Evolutionary conservation across 805 yeast genomes (phyloP), one percentile per base, ranked within the genome.

Genomic region (Barnettozyma californica): DNA sequence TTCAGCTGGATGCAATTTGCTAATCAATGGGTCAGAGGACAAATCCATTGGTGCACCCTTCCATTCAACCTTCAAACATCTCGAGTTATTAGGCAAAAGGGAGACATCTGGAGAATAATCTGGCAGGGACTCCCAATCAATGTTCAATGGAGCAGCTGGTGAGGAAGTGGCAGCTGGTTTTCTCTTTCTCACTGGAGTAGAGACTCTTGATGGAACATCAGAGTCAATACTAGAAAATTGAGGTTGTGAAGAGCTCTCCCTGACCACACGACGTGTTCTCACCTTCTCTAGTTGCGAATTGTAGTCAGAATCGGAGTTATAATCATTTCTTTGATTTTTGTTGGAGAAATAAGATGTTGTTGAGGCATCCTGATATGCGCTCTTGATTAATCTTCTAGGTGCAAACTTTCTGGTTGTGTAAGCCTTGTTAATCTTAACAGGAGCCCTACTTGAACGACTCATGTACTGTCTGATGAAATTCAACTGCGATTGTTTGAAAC

Each of bases 11-110:
- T 92, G 97, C 55, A 94, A 74, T 58, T 83, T 76, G 42, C 69
- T 69, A 44, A 77, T 67, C 56, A 87, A 76, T 19, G 96, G 95
- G 67, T 94, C 98, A 29, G 67, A 60, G 16, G 84, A 74, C 48
- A 92, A 75, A 65, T 87, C 95, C 97, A 92, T 90, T 34, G 97
- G 95, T 59, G 90, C 95, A 10, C 98, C 99, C 70, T 91, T 92
- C 99, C 99, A 92, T 66, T 92, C 98, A 33, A 95, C 87, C 62
- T 84, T 84, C 57, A 91, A 73, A 55, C 88, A 81, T 68, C 84
- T 82, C 48, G 76, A 70, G 59, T 81, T 83, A 54, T 72, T 79
- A 58, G 96, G 95, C 53, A 91, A 71, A 1, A 85, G 73, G 2
- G 72, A 59, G 13, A 79, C 56, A 18, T 85, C 73, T 4, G 97